These are phyloP conservation scores for Calcarisporium arbuscula DNA, from an alignment of 2,329 filamentous ascomycete genomes.

Conservation along the genomic window DNA sequence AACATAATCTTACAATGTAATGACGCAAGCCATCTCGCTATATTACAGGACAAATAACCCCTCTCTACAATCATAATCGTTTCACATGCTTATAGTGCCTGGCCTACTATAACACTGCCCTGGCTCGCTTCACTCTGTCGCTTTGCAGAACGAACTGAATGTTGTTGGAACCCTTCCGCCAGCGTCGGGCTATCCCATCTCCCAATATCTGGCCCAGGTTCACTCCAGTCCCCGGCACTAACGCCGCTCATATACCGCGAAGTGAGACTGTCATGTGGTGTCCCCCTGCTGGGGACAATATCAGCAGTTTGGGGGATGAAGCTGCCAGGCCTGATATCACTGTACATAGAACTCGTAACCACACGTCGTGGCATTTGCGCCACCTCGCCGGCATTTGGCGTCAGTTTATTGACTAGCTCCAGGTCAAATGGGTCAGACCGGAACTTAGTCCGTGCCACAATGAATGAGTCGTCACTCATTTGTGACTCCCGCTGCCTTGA, in stretches of 20 bases:
- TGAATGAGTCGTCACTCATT: constrained; percentile 36
- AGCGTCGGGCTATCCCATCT: constrained; percentile 22
- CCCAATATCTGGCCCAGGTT: constrained; percentile 46
- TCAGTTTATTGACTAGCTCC: constrained; percentile 31
- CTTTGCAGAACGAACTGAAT: no score
- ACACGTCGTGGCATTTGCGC: constrained; percentile 15
- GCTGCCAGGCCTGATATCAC: no score
- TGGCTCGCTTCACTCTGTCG: no score
- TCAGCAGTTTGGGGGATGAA: not conserved
- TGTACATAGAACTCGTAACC: constrained; percentile 35
- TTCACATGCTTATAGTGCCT: no score
- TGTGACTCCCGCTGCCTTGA: constrained; percentile 31
- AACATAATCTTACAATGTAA: no score
- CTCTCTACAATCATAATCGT: no score
- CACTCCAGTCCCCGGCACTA: constrained; percentile 39
- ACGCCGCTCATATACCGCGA: constrained; percentile 46
- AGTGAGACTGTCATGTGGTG: constrained; percentile 30
- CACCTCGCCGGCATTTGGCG: constrained; percentile 13
- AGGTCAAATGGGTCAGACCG: constrained; percentile 61
- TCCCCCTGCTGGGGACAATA: no score
- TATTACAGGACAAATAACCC: no score
- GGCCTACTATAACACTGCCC: no score
- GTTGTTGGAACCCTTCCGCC: no score
- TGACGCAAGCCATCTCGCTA: no score
- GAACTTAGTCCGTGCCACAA: constrained; percentile 46